phyloP scores from a whole-genome alignment of 2,329 filamentous ascomycete species.

The Exophiala dermatitidis region DNA sequence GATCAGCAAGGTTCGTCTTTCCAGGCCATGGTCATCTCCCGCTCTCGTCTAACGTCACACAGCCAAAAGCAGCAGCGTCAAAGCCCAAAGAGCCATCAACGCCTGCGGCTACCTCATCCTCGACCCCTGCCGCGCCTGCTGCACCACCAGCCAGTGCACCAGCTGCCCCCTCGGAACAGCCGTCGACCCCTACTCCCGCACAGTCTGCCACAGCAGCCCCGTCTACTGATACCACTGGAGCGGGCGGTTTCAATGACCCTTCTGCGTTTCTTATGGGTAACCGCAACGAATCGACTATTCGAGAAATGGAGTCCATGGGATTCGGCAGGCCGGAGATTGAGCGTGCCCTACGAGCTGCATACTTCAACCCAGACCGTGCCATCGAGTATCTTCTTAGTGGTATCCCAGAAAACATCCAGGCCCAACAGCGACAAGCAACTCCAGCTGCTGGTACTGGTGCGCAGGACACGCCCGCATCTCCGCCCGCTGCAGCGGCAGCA shows the following conservation, averaged over 20 bases:
- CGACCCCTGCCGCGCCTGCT: constrained; percentile 43
- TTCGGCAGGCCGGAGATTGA: constrained; percentile 85
- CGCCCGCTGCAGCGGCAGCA: constrained; percentile 34
- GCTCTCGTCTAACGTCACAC: constrained; percentile 14
- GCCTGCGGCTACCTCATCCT: constrained; percentile 41
- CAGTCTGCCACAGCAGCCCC: constrained; percentile 36
- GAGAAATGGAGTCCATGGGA: constrained; percentile 96
- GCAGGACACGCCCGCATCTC: constrained; percentile 27
- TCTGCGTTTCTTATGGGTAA: constrained; percentile 81
- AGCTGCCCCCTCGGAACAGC: constrained; percentile 51
- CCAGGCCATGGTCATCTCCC: background rate
- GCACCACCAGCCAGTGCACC: constrained; percentile 47
- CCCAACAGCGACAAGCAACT: constrained; percentile 55
- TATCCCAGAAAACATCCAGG: constrained; percentile 76
- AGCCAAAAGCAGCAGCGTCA: constrained; percentile 63
- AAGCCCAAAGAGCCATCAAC: constrained; percentile 49
- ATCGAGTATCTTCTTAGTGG: constrained; percentile 92
- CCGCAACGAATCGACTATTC: constrained; percentile 72
- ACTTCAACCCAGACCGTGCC: constrained; percentile 92
- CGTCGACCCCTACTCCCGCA: constrained; percentile 40
- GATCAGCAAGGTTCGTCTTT: constrained; percentile 72
- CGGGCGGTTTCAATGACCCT: constrained; percentile 56
- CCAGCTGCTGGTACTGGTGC: constrained; percentile 26
- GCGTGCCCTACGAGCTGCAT: constrained; percentile 89
- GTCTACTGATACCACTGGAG: constrained; percentile 42